These are phyloP conservation scores for Sporothrix phasma DNA, from an alignment of 2,329 filamentous ascomycete genomes.

Conservation along the genomic window DNA sequence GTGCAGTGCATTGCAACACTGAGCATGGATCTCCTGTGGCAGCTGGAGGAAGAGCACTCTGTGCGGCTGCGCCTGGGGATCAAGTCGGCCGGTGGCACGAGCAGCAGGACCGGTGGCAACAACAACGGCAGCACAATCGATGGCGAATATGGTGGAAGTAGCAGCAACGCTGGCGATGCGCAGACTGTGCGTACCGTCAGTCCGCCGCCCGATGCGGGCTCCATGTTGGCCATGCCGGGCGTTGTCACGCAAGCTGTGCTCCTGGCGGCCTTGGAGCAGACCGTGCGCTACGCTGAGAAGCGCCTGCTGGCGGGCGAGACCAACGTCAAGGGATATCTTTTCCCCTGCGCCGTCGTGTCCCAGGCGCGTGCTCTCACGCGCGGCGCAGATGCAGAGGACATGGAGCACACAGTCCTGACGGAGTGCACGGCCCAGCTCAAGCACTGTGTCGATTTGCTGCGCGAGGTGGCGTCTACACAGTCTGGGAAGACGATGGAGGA, in stretches of 20 bases:
- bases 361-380: constrained; percentile 34
- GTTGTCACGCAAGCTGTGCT: constrained; percentile 16
- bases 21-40: constrained; percentile 36
- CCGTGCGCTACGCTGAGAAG: constrained; percentile 13
- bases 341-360: constrained; percentile 30
- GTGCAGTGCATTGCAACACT: constrained; percentile 34
- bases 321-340: constrained; percentile 43
- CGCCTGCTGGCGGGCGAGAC: constrained; percentile 31
- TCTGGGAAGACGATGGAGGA: not conserved
- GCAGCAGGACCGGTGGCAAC: not conserved
- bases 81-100: not conserved
- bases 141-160: not conserved
- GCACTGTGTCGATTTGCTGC: constrained; percentile 28
- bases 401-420: constrained; percentile 27
- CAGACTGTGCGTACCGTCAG: not conserved
- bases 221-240: constrained; percentile 17
- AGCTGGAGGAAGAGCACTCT: constrained; percentile 33
- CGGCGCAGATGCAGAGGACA: constrained; percentile 28
- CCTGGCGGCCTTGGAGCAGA: constrained; percentile 15
- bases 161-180: not conserved
- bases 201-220: not conserved
- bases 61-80: constrained; percentile 19
- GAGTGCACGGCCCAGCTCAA: constrained; percentile 30
- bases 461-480: constrained; percentile 22
- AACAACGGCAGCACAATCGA: not conserved